Evolutionary conservation across 2,329 filamentous ascomycete genomes (phyloP).

Genomic region (Purpureocillium takamizusanense): DNA sequence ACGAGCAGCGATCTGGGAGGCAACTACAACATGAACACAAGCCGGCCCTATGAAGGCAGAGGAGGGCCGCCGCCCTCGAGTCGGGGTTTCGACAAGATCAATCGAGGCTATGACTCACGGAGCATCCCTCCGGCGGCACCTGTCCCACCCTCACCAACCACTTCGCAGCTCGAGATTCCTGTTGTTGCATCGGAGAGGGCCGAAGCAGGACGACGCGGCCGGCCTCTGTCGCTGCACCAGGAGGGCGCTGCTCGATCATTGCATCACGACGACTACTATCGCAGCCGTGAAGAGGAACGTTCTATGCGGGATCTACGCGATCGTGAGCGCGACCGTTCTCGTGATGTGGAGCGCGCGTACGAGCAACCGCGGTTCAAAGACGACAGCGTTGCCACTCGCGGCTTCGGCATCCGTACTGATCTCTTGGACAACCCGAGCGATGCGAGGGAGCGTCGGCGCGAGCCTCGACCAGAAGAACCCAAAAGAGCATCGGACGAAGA

Average conservation of each 20-base stretch:
- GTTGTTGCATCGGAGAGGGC: slow-evolving; percentile 7
- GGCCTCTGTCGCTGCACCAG: slow-evolving; percentile 45
- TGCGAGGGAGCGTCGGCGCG: slow-evolving; percentile 26
- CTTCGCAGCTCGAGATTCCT: slow-evolving; percentile 10
- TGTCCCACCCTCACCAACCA: slow-evolving; percentile 24
- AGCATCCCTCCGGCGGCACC: slow-evolving; percentile 33
- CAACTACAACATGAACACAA: slow-evolving; percentile 26
- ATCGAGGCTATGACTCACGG: slow-evolving; percentile 38
- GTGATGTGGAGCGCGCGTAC: slow-evolving; percentile 21
- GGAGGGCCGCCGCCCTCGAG: slow-evolving; percentile 59
- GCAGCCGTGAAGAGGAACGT: slow-evolving; percentile 38
- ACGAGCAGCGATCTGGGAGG: slow-evolving; percentile 33
- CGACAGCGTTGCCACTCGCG: slow-evolving; percentile 35
- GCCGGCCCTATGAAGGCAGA: slow-evolving; percentile 27
- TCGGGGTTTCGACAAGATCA: slow-evolving; percentile 62
- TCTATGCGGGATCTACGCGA: slow-evolving; percentile 32
- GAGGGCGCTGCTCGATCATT: slow-evolving; percentile 33
- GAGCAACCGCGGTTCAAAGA: slow-evolving; percentile 31
- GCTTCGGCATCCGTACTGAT: slow-evolving; percentile 43
- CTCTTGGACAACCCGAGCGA: slow-evolving; percentile 29
- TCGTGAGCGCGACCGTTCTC: slow-evolving; percentile 26
- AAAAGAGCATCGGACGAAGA: slow-evolving; percentile 22
- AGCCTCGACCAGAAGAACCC: slow-evolving; percentile 18
- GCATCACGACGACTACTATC: slow-evolving; percentile 39
- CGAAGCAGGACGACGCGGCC: slow-evolving; percentile 19